Percentiles rank a stretch among this genome's conserved stretches.
Evolutionary conservation across 139 green algal species (phyloP).

Genomic region (Parachlorella kessleri): DNA sequence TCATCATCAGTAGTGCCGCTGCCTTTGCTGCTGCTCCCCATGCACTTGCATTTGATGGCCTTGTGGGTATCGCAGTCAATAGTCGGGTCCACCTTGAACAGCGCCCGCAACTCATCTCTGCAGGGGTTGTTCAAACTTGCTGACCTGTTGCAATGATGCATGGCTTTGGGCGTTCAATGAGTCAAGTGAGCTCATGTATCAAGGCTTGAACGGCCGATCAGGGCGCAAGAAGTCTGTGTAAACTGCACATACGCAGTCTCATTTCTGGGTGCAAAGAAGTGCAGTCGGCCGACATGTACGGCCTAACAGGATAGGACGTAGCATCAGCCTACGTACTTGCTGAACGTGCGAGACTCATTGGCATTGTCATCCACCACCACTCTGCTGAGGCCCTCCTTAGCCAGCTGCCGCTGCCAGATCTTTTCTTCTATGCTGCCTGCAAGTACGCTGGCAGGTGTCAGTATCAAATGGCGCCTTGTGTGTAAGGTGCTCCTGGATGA

Average conservation of each 20-base stretch:
- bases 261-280: no score
- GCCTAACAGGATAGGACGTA: no score
- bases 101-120: conserved; percentile 50
- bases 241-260: no score
- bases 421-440: conserved; percentile 94
- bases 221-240: no score
- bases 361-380: conserved; percentile 51
- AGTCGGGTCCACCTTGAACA: conserved; percentile 55
- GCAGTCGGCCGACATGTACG: no score
- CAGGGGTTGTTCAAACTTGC: no score
- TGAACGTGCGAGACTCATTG: conserved; percentile 50
- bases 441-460: neutral
- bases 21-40: conserved; percentile 21
- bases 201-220: no score
- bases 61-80: conserved; percentile 60
- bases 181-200: no score
- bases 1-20: neutral
- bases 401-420: conserved; percentile 95
- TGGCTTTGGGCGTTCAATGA: no score
- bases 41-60: conserved; percentile 65
- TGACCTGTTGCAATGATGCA: no score
- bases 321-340: no score
- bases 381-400: conserved; percentile 70
- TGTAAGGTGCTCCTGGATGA: no score
- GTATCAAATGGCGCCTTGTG: neutral